Evolutionary conservation across 2,329 filamentous ascomycete genomes (phyloP), one percentile per base, ranked within the genome.

Genomic region (Diaporthe caulivora): DNA sequence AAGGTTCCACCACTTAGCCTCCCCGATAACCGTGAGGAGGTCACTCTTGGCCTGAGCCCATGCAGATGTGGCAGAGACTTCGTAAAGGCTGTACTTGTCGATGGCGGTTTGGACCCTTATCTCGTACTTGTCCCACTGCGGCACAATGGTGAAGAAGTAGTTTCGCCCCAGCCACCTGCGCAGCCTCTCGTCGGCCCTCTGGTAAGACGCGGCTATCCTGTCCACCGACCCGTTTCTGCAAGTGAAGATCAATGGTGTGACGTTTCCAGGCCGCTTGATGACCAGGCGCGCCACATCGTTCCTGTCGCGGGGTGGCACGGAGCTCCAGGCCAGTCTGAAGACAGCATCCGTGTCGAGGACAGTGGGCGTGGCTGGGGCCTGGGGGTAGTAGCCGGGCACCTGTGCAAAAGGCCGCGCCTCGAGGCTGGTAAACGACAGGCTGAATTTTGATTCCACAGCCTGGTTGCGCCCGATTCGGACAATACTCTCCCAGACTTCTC

Each of bases 401-500:
- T 49, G 21, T 15, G n/a, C 40, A 21, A 24, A 24, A 3, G 53
- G 26, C 13, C 40, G 11, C 34, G 8, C 31, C 13, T 10, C 1
- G 31, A 58, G 17, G 42, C 9, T 8, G 1, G 58, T 64, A 15
- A 64, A 15, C 10, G 40, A 31, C 26, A 64, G 24, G 1, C 1
- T 1, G 26, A 64, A 49, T 7, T 15, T n/a, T 18, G 15, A 10
- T 44, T 11, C 15, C 7, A 13, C 11, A 6, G 2, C 13, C 7
- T 13, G 7, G 7, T 40, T 10, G 11, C 37, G 26, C 18, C 31
- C 21, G 21, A 18, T 2, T 34, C 11, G 37, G 37, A 58, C n/a
- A 21, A 75, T 62, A n/a, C 24, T 37, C 10, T 55, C 24, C 73
- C 71, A 75, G 3, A 60, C 58, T 34, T 67, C 24, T n/a, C 55